Evolutionary conservation across 1,284 basidiomycete genomes (phyloP).

Genomic region (Cutaneotrichosporon cutaneum): DNA sequence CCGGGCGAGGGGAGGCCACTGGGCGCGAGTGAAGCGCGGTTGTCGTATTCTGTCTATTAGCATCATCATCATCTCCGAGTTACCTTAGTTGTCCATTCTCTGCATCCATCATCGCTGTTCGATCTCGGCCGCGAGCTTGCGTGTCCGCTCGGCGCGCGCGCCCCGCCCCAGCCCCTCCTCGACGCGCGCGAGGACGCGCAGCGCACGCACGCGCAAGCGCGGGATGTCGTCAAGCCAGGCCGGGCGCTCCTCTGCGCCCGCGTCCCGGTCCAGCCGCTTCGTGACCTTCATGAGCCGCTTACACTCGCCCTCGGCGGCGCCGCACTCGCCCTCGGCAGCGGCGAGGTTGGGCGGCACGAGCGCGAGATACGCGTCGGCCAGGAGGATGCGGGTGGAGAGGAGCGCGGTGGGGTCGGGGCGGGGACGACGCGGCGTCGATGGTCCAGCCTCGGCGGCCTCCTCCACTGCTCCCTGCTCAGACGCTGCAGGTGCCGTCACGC

Average conservation of each 20-base stretch:
- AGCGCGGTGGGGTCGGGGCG: slow-evolving; percentile 16
- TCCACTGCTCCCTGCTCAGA: not conserved
- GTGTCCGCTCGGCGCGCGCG: slow-evolving; percentile 28
- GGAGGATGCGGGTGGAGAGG: slow-evolving; percentile 27
- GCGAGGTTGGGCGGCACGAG: slow-evolving; percentile 20
- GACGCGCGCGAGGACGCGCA: slow-evolving; percentile 26
- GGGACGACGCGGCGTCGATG: not conserved
- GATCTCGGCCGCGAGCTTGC: slow-evolving; percentile 11
- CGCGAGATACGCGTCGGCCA: slow-evolving; percentile 29
- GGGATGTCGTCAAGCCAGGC: slow-evolving; percentile 14
- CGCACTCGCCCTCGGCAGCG: slow-evolving; percentile 31
- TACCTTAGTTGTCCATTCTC: not conserved
- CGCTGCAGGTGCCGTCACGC: too few relatives aligned
- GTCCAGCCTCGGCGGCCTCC: not conserved
- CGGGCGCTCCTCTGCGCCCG: slow-evolving; percentile 4
- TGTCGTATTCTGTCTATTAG: not conserved
- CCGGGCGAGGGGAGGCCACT: not conserved
- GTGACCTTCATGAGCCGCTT: slow-evolving; percentile 21
- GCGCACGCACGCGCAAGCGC: slow-evolving; percentile 24
- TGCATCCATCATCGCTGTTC: not conserved
- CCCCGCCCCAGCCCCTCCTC: slow-evolving; percentile 35
- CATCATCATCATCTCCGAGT: not conserved
- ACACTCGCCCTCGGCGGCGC: slow-evolving; percentile 29
- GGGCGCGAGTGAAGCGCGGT: not conserved
- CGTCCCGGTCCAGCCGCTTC: not conserved